Base-by-base conservation (phyloP, 306 rosid species). In the Vigna angularis region DNA sequence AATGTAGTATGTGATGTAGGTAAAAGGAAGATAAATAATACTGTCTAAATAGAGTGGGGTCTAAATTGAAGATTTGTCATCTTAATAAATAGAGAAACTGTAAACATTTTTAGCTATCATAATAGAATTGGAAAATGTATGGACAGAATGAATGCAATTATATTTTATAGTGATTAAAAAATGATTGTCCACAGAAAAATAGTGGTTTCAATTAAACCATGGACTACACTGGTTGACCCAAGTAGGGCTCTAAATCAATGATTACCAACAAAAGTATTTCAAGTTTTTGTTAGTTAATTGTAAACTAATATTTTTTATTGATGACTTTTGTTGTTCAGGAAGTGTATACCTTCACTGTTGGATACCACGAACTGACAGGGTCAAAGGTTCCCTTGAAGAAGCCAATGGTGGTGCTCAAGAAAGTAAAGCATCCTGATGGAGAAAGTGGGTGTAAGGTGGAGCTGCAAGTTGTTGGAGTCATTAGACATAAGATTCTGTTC, bases 291-390 rank as follows among this genome's bases (percentile, higher is more conserved):
- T 9, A 11, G 9, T 42, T 44, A 13, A 40, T 52, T 58, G 17
- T 51, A 17, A 51, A 42, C 6, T 65, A 22, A 66, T 49, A 3
- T 38, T 16, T 5, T 18, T 14, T 53, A 28, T 52, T 34, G 16
- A 7, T 51, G 71, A 40, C 52, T 78, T 61, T 52, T 16, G 56
- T 61, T 64, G 63, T 30, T 40, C 82, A 90, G 96, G 96, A 91
- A 86, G 82, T 73, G 1, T 92, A 89, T 84, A 88, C 97, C n/a
- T 87, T 92, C 68, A 90, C 92, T 5, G 75, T 95, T 51, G 98
- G 97, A 62, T 95, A 92, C 73, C 98, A 95, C 48, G 98, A 95
- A 76, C 75, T 95, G 87, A 83, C 91, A 12, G 98, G 98, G 72
- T 86, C 90, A 12, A 95, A 91, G 75, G 82, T 89, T 57, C 73